Conservation (phyloP, 1,284 basidiomycete genomes). For the Volvariella volvacea region DNA sequence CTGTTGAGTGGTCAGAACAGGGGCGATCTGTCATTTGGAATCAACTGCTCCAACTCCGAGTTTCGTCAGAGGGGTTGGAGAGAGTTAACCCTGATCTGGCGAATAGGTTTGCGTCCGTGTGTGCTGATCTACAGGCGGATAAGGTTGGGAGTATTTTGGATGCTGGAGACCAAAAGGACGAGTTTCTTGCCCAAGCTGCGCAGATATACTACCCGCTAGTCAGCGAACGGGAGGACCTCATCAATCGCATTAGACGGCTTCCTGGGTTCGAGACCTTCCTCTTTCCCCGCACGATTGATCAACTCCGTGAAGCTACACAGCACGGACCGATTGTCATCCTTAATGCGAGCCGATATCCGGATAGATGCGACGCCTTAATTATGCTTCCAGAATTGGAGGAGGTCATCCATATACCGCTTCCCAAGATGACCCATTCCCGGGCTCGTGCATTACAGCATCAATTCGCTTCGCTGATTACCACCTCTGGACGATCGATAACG, state of each 20-base stretch:
- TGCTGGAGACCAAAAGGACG: too few species aligned
- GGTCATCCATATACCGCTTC: too few species aligned
- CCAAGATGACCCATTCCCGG: too few species aligned
- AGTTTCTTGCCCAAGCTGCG: too few species aligned
- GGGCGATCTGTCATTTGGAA: constrained; percentile 5
- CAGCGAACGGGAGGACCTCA: background rate
- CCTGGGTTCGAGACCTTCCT: background rate
- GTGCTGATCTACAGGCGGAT: background rate
- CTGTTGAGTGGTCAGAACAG: constrained; percentile 4
- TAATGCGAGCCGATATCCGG: too few species aligned
- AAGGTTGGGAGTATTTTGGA: background rate
- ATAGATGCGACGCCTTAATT: too few species aligned
- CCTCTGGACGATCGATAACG: too few species aligned
- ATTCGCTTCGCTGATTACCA: too few species aligned
- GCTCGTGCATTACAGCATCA: too few species aligned
- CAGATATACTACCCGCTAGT: background rate
- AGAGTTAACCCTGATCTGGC: background rate
- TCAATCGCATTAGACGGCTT: background rate
- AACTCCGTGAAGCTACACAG: background rate
- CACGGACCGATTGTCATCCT: background rate
- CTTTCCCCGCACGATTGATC: background rate
- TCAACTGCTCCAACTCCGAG: constrained; percentile 1
- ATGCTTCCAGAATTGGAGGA: too few species aligned
- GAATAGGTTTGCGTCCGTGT: background rate
- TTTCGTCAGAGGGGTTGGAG: too few species aligned